Evolutionary conservation across 2,329 filamentous ascomycete genomes (phyloP), one percentile per base, ranked within the genome.

Genomic region (Cadophora malorum): DNA sequence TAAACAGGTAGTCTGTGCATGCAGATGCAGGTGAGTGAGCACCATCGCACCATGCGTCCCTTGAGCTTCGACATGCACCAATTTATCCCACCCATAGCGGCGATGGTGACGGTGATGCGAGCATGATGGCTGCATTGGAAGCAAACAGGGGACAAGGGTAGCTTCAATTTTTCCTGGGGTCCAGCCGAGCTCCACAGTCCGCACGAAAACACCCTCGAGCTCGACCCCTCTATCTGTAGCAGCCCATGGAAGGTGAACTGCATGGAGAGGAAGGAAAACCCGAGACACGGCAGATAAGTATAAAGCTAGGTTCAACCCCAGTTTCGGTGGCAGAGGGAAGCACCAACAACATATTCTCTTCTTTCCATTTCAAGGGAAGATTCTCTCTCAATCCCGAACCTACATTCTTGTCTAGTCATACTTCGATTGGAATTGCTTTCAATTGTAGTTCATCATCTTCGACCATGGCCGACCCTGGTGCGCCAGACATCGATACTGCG

Each of bases 401-500:
- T 61, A 19, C 23, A 8, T 25, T 59, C 14, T 7, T 4, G 35
- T 19, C n/a, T 25, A 49, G 19, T 49, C 9, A 21, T 49, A 16
- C 14, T 21, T 21, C 19, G 21, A 55, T 16, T 16, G 4, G 1
- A 55, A 10, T 23, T n/a, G n/a, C 14, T 16, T 23, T 41, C 56
- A 59, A 14, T 23, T 59, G 14, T 1, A 41, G 6, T 31, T 35
- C 5, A n/a, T 7, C 33, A 41, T 1, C 28, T 21, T 16, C 49
- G 25, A 62, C 10, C 60, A 67, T 67, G 65, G 65, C 65, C 25
- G 65, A 59, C 28, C 19, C 56, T 31, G 59, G 45, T 35, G 28
- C 33, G 19, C 49, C 31, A 55, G 52, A 56, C 28, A 50, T 55
- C 25, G 53, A 45, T 28, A 49, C 61, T 61, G 21, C 53, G 61